A percentile compares a stretch with the other conserved stretches of the same genome.
Evolutionary conservation across 371 early-diverging fungal genomes (phyloP).

Genomic region (Encephalitozoon hellem): DNA sequence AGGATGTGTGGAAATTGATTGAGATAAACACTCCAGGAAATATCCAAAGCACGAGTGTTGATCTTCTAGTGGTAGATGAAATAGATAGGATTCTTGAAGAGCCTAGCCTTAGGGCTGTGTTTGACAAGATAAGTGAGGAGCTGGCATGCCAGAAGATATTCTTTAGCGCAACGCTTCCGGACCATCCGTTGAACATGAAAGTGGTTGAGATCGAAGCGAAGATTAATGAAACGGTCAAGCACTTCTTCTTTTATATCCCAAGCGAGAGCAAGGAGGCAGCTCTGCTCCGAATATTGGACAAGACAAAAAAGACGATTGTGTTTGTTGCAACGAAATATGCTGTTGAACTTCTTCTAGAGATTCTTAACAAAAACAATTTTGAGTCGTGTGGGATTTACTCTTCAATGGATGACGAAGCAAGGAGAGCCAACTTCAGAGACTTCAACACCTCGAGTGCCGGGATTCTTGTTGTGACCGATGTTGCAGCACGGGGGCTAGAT

Average conservation of each 20-base stretch:
- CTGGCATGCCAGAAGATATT: constrained; percentile 51
- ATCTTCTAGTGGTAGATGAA: constrained; percentile 60
- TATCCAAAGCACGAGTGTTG: neutral
- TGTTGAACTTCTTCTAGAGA: constrained; percentile 33
- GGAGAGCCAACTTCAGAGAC: constrained; percentile 39
- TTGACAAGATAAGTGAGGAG: constrained; percentile 41
- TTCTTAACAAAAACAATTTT: constrained; percentile 58
- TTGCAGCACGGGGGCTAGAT: constrained; percentile 97
- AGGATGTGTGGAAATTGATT: constrained; percentile 5
- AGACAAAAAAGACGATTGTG: constrained; percentile 47
- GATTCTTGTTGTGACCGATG: constrained; percentile 90
- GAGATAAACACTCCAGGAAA: constrained; percentile 33
- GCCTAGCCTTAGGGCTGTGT: constrained; percentile 35
- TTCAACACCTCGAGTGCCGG: constrained; percentile 64
- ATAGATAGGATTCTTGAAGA: constrained; percentile 61
- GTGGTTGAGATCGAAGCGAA: constrained; percentile 47
- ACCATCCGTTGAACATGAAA: constrained; percentile 27
- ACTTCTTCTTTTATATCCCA: constrained; percentile 52
- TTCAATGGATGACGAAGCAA: constrained; percentile 57
- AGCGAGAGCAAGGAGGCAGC: constrained; percentile 42
- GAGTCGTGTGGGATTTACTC: constrained; percentile 30
- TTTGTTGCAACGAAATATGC: constrained; percentile 49
- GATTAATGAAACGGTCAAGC: constrained; percentile 37
- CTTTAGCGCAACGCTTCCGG: constrained; percentile 60
- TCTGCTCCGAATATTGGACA: constrained; percentile 20